Percentiles rank a stretch among this genome's conserved stretches.
phyloP scores from a whole-genome alignment of 352 stramenopile genomes.

The Plasmopara muralis region DNA sequence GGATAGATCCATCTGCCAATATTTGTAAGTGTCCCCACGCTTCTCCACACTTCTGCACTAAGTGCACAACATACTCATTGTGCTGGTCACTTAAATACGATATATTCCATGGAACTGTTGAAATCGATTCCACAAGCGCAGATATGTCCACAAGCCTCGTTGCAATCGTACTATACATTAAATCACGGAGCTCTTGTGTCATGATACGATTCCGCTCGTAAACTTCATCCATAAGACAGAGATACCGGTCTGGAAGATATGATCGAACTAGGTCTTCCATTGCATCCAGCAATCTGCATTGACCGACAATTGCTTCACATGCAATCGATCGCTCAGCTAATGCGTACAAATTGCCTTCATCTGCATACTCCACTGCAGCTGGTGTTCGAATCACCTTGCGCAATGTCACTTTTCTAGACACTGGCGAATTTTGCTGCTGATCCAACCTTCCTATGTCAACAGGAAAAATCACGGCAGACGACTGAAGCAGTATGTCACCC shows the following conservation, averaged over 20 bases:
- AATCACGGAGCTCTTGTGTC: slow-evolving; percentile 48
- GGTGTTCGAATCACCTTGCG: slow-evolving; percentile 46
- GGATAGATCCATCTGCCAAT: slow-evolving; percentile 54
- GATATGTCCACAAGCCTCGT: slow-evolving; percentile 37
- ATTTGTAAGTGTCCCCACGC: slow-evolving; percentile 70
- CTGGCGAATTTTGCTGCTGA: slow-evolving; percentile 17
- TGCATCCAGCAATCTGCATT: slow-evolving; percentile 54
- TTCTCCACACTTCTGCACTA: slow-evolving; percentile 79
- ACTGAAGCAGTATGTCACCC: slow-evolving; percentile 42
- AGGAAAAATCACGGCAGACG: slow-evolving; percentile 34
- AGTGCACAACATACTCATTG: slow-evolving; percentile 74
- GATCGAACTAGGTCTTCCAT: slow-evolving; percentile 59
- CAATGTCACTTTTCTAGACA: slow-evolving; percentile 34
- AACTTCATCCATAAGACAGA: slow-evolving; percentile 63
- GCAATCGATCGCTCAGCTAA: slow-evolving; percentile 60
- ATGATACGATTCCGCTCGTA: slow-evolving; percentile 45
- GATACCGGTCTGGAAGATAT: slow-evolving; percentile 58
- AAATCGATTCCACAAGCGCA: slow-evolving; percentile 36
- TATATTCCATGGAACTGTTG: slow-evolving; percentile 58
- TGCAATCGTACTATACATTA: slow-evolving; percentile 56
- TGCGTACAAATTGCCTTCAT: slow-evolving; percentile 52
- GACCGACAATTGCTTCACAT: slow-evolving; percentile 51
- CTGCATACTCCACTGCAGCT: slow-evolving; percentile 35
- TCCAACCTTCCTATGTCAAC: slow-evolving; percentile 11
- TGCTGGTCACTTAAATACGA: slow-evolving; percentile 56